Evolutionary conservation across 2,329 filamentous ascomycete genomes (phyloP), one percentile per base, ranked within the genome.

Genomic region (Rachicladosporium sp.): DNA sequence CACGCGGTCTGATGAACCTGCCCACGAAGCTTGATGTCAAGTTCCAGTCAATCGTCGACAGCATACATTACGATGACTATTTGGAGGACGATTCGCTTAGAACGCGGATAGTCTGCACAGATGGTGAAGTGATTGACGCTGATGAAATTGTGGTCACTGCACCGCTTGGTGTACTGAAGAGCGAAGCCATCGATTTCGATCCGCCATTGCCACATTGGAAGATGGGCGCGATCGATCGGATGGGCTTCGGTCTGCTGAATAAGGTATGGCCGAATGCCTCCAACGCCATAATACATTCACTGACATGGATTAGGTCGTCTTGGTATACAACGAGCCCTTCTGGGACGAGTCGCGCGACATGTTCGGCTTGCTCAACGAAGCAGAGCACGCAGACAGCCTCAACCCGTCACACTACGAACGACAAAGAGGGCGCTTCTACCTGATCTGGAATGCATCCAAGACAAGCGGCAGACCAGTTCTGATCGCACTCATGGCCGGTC

Each of bases 371-470:
- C 67, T 98, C 32, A 80, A 88, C 41, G 78, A 85, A 48, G 78
- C 88, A 3, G 67, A 71, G 13, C 74, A 76, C 44, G 67, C 71
- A 3, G 71, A 78, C 41, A 93, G 86, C 54, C 70, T 88, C 40
- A 69, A 78, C 33, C 86, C 93, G 53, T 73, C 74, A 37, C 83
- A 94, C 48, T 96, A 96, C 54, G 69, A 78, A 4, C 68, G 73
- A 3, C 79, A 78, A 45, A 77, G 89, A 38, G 89, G 89, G n/a
- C 80, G 88, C 15, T 94, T 94, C 63, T 98, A 96, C 54, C 76
- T 98, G 50, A 96, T 94, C 75, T 96, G 94, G 75, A 96, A 98
- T 53, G 86, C 87, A 40, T 81, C 87, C 44, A 84, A 86, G 50
- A 93, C 85, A 3, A 87, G 83, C 34, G 93, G 93, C 1, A 68